Base-by-base conservation (phyloP, 768 basidiomycete species). In the Lactarius sanguifluus region DNA sequence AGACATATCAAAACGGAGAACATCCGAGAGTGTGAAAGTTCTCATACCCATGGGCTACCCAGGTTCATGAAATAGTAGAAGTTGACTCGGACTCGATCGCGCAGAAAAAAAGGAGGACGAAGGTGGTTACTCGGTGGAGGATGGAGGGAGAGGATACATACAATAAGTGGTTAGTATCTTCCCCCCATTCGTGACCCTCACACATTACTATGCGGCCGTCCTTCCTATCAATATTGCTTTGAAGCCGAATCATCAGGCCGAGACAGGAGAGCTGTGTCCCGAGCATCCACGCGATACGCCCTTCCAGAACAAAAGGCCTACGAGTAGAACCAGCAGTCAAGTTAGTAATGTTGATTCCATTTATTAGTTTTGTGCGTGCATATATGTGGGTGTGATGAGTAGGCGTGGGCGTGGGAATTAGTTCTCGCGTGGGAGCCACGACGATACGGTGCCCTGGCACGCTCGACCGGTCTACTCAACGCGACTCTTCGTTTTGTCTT, bases 181-280 rank as follows among this genome's bases (percentile, higher is more conserved):
- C 73, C 28, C 90, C 89, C 90, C 91, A 92, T 69, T 85, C 86
- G 73, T 88, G 86, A 85, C 86, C 38, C 40, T 70, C 61, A 55
- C 78, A 82, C 36, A 76, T 68, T 7, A 90, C 80, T 1, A 68
- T 70, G 68, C 84, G 86, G 1, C 75, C 84, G 86, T 81, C 32
- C 32, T 34, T 34, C 32, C 32, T 12, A 34, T 34, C 78, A 3
- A 89, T 78, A 71, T 91, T 92, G 4, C 69, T 71, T 50, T 28
- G 91, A 73, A 64, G 91, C 89, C 5, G 74, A 76, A 2, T 81
- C 77, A 71, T 90, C 88, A 1, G 89, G 88, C 73, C 12, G 77
- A 71, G 87, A 89, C 5, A 89, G 89, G 9, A 92, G 73, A 20
- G 84, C 89, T 55, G 84, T 82, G 7, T n/a, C 90, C 89, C 9